Percentiles rank a stretch among this genome's conserved stretches.
These are phyloP conservation scores for Hypoxylon fragiforme DNA, from an alignment of 495 filamentous ascomycete genomes.

Conservation along the genomic window DNA sequence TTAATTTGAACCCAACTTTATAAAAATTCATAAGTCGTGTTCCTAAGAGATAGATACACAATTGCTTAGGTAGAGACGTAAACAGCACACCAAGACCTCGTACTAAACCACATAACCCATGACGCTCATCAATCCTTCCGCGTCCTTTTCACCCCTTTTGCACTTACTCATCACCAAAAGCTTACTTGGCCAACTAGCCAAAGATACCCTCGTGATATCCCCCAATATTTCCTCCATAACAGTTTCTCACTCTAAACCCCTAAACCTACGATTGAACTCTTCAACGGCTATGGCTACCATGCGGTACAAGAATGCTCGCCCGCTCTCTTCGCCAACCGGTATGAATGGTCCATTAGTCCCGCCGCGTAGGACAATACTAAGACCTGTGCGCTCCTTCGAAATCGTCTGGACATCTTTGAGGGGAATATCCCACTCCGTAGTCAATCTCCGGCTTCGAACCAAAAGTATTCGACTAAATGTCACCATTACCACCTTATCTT, in stretches of 20 bases:
- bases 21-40: too few species aligned
- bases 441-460: constrained; percentile 78
- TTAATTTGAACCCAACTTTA: too few species aligned
- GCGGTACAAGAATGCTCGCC: constrained; percentile 80
- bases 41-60: too few species aligned
- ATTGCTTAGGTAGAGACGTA: too few species aligned
- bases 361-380: constrained; percentile 84
- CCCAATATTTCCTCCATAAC: too few species aligned
- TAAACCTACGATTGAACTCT: constrained; percentile 60
- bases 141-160: too few species aligned
- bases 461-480: constrained; percentile 93
- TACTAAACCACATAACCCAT: too few species aligned
- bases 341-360: constrained; percentile 94
- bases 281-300: constrained; percentile 61
- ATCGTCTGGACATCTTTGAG: constrained; percentile 97
- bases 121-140: too few species aligned
- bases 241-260: constrained; percentile 47
- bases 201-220: too few species aligned
- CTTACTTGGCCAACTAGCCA: too few species aligned
- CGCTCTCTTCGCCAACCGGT: constrained; percentile 85
- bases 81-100: too few species aligned
- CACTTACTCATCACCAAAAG: too few species aligned
- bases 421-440: constrained; percentile 92
- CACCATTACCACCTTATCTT: constrained; percentile 93
- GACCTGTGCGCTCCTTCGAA: constrained; percentile 90